Conservation (phyloP, 164 flowering plant species). For the Magnolia kwangsiensis region DNA sequence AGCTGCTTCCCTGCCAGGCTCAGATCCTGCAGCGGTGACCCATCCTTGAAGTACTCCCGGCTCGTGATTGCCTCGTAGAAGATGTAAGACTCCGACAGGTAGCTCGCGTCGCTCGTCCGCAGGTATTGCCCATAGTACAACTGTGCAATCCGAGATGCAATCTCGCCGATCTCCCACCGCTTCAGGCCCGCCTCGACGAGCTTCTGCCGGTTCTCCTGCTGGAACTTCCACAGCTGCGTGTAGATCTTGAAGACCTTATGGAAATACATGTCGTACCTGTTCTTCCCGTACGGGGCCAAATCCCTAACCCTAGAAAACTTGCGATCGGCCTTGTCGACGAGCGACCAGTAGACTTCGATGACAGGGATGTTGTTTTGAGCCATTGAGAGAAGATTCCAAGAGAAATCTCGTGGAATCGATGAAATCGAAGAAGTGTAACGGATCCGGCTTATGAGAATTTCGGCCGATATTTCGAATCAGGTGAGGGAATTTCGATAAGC, state of each 20-base stretch:
- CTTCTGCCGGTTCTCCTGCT: conserved; percentile 84
- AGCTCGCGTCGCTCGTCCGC: conserved; percentile 75
- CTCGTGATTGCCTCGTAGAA: conserved; percentile 84
- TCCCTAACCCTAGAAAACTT: conserved; percentile 88
- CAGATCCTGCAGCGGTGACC: conserved; percentile 52
- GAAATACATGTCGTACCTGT: conserved; percentile 78
- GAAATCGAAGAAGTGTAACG: neutral
- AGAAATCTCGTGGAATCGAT: neutral
- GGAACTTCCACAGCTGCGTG: conserved; percentile 90
- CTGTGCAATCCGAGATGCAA: conserved; percentile 92
- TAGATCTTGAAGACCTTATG: conserved; percentile 83
- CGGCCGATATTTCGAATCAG: neutral
- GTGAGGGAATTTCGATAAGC: neutral
- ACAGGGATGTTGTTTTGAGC: conserved; percentile 50
- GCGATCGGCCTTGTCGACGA: conserved; percentile 82
- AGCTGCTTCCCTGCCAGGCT: conserved; percentile 75
- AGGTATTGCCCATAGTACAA: conserved; percentile 81
- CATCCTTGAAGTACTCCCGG: conserved; percentile 85
- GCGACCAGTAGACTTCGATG: conserved; percentile 71
- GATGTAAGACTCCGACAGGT: conserved; percentile 68
- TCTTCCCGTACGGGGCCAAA: conserved; percentile 68
- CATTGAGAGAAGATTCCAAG: conserved; percentile 4
- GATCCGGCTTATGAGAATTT: no score
- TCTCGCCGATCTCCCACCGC: conserved; percentile 96
- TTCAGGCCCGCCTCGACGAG: conserved; percentile 84